Percentiles rank a stretch among this genome's conserved stretches.
Evolutionary conservation across 371 early-diverging fungal genomes (phyloP).

Genomic region (Fennellomyces sp.): DNA sequence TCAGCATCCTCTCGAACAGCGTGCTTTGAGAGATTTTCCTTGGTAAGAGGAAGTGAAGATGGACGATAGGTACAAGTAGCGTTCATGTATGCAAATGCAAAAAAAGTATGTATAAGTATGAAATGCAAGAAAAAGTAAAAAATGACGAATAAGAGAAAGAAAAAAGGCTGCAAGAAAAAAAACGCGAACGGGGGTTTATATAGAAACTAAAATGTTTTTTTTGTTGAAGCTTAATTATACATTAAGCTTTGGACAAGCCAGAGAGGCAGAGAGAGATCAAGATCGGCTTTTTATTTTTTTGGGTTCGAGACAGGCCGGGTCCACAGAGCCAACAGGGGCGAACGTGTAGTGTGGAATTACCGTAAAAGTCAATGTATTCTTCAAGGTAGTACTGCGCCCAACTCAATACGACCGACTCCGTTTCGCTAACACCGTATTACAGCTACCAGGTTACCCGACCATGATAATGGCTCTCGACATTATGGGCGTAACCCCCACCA

Average conservation of each 20-base stretch:
- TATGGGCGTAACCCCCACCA: too few relatives aligned
- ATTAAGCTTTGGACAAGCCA: too few relatives aligned
- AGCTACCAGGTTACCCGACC: slow-evolving; percentile 3
- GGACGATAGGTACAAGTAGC: background rate
- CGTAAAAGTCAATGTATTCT: background rate
- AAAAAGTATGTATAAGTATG: background rate
- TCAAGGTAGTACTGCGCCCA: slow-evolving; percentile 1
- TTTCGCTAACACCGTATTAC: background rate
- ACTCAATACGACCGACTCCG: background rate
- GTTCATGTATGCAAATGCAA: too few relatives aligned
- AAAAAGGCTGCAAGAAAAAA: background rate
- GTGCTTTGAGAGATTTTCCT: slow-evolving; percentile 22
- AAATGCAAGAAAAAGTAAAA: too few relatives aligned
- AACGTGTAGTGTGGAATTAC: slow-evolving; percentile 1
- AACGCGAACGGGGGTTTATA: background rate
- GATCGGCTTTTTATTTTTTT: background rate
- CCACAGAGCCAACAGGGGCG: background rate
- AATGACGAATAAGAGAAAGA: too few relatives aligned
- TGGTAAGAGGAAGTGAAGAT: slow-evolving; percentile 16
- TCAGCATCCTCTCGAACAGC: slow-evolving; percentile 7
- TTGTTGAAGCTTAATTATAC: too few relatives aligned
- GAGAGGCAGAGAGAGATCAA: too few relatives aligned
- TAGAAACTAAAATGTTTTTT: background rate
- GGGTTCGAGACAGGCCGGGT: slow-evolving; percentile 2
- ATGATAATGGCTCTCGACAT: background rate